A percentile compares a stretch with the other conserved stretches of the same genome.
Conservation (phyloP, 2,329 filamentous ascomycete species). For the Neofusicoccum parvum region DNA sequence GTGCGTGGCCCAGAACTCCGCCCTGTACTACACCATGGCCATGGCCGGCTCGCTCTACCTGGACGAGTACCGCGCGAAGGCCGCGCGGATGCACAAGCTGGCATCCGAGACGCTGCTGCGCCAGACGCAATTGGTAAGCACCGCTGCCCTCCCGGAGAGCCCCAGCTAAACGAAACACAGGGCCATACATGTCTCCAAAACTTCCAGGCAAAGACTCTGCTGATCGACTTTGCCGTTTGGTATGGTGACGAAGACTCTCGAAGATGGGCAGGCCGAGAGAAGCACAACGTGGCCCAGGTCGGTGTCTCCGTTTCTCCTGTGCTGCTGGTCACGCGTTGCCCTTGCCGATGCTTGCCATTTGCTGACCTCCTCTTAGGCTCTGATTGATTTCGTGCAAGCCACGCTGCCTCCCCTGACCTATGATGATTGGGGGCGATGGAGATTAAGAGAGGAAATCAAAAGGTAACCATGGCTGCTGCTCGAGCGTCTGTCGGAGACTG, state of each 20-base stretch:
- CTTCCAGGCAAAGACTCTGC: constrained; percentile 10
- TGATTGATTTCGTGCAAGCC: constrained; percentile 1
- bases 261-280: constrained; percentile 5
- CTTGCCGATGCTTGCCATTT: no score
- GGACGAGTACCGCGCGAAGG: constrained; percentile 15
- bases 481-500: not conserved
- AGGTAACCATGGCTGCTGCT: not conserved
- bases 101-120: constrained; percentile 1
- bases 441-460: constrained; percentile 16
- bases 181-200: not conserved
- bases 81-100: constrained; percentile 9
- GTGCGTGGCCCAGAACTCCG: constrained; percentile 5
- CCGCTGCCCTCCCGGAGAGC: not conserved
- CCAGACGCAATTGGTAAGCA: not conserved
- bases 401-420: constrained; percentile 2
- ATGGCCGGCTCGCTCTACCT: constrained; percentile 17
- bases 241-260: constrained; percentile 11
- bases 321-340: no score
- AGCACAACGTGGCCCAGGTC: constrained; percentile 1
- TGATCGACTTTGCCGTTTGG: constrained; percentile 19
- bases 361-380: not conserved
- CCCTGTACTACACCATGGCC: constrained; percentile 17
- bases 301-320: no score
- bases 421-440: constrained; percentile 8
- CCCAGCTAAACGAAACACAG: not conserved